Evolutionary conservation across 495 filamentous ascomycete genomes (phyloP).

Genomic region (Podospora bellae-mahoneyi): DNA sequence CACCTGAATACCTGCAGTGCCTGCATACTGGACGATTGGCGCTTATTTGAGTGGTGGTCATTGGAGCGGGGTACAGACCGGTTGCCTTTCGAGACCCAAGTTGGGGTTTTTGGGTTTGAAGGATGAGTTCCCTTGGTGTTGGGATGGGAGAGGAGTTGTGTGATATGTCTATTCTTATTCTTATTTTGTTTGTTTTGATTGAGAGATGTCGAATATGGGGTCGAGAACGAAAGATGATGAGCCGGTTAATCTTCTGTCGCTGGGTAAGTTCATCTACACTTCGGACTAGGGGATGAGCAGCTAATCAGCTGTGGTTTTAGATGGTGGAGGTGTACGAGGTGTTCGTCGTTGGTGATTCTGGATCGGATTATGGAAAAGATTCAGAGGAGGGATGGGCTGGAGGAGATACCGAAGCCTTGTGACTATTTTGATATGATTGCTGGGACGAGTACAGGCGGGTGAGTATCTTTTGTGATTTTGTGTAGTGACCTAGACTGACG

Average conservation of each 20-base stretch:
- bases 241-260: constrained; percentile 21
- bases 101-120: too few relatives aligned
- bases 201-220: too few relatives aligned
- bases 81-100: too few relatives aligned
- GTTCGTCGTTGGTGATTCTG: constrained; percentile 36
- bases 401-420: constrained; percentile 31
- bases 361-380: constrained; percentile 35
- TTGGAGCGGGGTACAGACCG: too few relatives aligned
- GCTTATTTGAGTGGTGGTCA: too few relatives aligned
- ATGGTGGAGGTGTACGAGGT: constrained; percentile 41
- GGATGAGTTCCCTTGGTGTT: too few relatives aligned
- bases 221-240: constrained; percentile 1
- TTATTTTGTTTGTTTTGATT: too few relatives aligned
- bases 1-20: too few relatives aligned
- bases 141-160: too few relatives aligned
- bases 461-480: constrained; percentile 1
- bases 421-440: constrained; percentile 41
- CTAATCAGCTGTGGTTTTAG: constrained; percentile 15
- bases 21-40: too few relatives aligned
- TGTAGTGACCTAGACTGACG: too few relatives aligned
- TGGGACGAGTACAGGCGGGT: constrained; percentile 43
- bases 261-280: constrained; percentile 15
- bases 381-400: constrained; percentile 16
- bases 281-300: background rate
- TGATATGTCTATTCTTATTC: too few relatives aligned